phyloP scores from a whole-genome alignment of 139 green algal species.

The Closterium sp. region DNA sequence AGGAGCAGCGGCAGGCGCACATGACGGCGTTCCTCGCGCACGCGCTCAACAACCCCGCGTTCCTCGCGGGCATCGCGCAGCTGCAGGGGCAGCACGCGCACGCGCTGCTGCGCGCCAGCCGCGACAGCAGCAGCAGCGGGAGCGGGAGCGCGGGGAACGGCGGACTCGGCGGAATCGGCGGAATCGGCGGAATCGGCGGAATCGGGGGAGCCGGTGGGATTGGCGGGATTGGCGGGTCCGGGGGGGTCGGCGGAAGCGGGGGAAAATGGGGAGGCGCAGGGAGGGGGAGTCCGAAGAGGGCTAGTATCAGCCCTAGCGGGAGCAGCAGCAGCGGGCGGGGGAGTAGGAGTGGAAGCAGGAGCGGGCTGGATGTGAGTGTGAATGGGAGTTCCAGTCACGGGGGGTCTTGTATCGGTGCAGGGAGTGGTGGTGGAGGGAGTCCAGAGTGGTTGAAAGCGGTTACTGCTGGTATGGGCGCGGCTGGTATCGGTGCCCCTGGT shows the following conservation, averaged over 20 bases:
- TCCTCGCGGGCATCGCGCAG: background rate
- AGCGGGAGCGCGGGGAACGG: background rate
- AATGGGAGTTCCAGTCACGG: background rate
- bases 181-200: no score
- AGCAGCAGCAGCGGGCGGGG: background rate
- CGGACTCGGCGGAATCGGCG: no score
- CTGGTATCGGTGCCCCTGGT: background rate
- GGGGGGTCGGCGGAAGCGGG: background rate
- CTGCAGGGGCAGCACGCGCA: background rate
- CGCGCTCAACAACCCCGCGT: conserved; percentile 1
- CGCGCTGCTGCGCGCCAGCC: background rate
- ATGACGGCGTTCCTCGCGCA: conserved; percentile 7
- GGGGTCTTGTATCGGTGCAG: background rate
- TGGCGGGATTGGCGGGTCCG: no score
- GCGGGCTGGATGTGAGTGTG: background rate
- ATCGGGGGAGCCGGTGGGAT: no score
- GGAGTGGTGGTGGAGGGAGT: background rate
- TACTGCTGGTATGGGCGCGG: background rate
- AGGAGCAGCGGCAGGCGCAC: conserved; percentile 10
- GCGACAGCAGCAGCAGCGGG: background rate
- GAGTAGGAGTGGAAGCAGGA: background rate
- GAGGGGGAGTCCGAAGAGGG: background rate
- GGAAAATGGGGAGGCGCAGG: background rate
- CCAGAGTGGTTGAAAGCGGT: background rate
- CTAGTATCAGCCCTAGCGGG: background rate